Base-by-base conservation (phyloP, 2,329 filamentous ascomycete species). In the Fonsecaea nubica region DNA sequence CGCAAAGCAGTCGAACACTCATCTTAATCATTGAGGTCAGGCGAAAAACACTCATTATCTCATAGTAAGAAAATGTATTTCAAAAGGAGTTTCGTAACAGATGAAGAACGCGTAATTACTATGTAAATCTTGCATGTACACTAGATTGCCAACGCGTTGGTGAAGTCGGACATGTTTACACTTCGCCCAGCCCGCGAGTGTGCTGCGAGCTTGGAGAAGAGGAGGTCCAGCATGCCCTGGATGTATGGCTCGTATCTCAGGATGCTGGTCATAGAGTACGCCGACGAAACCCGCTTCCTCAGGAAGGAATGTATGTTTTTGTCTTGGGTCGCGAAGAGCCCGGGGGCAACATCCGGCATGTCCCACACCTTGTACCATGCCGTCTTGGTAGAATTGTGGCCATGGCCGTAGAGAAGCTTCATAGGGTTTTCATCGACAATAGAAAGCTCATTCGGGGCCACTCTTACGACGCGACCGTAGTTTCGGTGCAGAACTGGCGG, bases 361-460 rank as follows among this genome's bases (percentile, higher is more conserved):
- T 62, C 48, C 60, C 60, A 55, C 10, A 48, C 38, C 3, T 36
- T 4, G 30, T 62, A 62, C 60, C 60, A 62, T 7, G 12, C 18
- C 13, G 60, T 56, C 33, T 62, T 62, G 9, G n/a, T 32, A 10
- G 60, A 13, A n/a, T 36, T 55, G 9, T 40, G n/a, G 13, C 60
- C 60, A 25, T 54, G 60, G 33, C 60, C 60, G 33, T 62, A 62
- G n/a, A 62, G 60, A 18, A 42, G 60, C 50, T 62, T 62, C 32
- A 40, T 56, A 2, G 48, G 6, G 35, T 7, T 5, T 13, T 15
- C 25, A 4, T 56, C 60, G 9, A 62, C 60, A 13, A 64, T 45
- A 4, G 60, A 58, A 8, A 67, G 18, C 32, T 63, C 54, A 30
- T 67, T 67, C 10, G 64, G 64, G n/a, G 48, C 64, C 33, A 67